Percentiles rank a stretch among this genome's conserved stretches.
Evolutionary conservation across 2,329 filamentous ascomycete species (phyloP).

Genomic region (Gaeumannomyces sp.): DNA sequence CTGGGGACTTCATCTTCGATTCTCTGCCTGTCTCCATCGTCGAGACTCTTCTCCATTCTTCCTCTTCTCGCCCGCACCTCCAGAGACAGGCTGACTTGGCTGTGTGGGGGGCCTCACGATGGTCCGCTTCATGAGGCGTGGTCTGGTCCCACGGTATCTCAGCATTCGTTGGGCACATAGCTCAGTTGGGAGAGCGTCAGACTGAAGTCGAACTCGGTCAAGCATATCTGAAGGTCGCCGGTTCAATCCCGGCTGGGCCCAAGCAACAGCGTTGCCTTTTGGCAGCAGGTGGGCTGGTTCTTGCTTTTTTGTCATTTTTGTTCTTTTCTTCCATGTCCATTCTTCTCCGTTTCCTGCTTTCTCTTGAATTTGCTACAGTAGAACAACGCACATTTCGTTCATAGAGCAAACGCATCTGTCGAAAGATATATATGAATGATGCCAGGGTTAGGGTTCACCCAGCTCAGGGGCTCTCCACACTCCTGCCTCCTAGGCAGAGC

Average conservation of each 20-base stretch:
- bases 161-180: neutral
- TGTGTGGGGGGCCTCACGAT: no score
- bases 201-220: neutral
- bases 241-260: neutral
- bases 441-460: neutral
- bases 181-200: neutral
- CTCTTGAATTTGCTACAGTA: neutral
- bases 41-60: neutral
- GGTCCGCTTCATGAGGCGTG: neutral
- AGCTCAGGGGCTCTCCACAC: no score
- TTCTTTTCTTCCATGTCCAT: neutral
- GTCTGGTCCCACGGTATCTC: neutral
- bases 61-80: neutral
- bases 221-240: neutral
- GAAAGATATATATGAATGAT: no score
- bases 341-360: neutral
- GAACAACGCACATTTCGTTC: neutral
- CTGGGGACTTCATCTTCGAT: no score
- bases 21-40: no score
- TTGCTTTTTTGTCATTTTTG: no score
- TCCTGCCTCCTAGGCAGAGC: no score
- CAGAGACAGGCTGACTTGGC: neutral
- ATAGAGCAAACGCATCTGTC: no score
- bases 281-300: no score
- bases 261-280: neutral